Evolutionary conservation across 495 filamentous ascomycete genomes (phyloP).

Genomic region (Aspergillus hancockii): DNA sequence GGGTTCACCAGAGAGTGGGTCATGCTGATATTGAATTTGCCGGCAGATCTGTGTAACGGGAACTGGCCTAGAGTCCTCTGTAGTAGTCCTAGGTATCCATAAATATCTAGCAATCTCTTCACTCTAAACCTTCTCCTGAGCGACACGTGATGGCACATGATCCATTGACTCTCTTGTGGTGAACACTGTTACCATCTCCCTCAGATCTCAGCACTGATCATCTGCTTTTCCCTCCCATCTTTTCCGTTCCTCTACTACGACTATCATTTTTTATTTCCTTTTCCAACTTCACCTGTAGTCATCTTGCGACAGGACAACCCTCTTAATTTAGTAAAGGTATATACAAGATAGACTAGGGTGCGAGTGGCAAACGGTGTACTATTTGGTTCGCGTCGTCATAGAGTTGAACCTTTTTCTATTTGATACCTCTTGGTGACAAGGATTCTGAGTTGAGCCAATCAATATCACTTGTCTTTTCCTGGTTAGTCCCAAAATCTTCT

Average conservation of each 20-base stretch:
- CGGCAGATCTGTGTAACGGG: background rate
- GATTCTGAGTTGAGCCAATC: background rate
- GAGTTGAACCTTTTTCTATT: background rate
- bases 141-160: background rate
- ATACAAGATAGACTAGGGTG: background rate
- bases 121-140: background rate
- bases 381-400: background rate
- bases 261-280: background rate
- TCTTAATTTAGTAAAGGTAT: too few relatives aligned
- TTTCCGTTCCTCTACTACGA: background rate
- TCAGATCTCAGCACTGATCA: too few relatives aligned
- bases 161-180: background rate
- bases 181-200: too few relatives aligned
- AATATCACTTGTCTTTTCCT: background rate
- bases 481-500: constrained; percentile 2
- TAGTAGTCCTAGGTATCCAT: too few relatives aligned
- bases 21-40: background rate
- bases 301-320: too few relatives aligned
- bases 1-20: background rate
- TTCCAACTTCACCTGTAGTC: background rate
- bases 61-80: background rate
- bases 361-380: background rate
- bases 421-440: background rate
- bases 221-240: too few relatives aligned
- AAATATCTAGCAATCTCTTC: too few relatives aligned